Percentiles rank a stretch among this genome's conserved stretches.
phyloP scores from a whole-genome alignment of 305 asterid species.

The Fraxinus sp. region DNA sequence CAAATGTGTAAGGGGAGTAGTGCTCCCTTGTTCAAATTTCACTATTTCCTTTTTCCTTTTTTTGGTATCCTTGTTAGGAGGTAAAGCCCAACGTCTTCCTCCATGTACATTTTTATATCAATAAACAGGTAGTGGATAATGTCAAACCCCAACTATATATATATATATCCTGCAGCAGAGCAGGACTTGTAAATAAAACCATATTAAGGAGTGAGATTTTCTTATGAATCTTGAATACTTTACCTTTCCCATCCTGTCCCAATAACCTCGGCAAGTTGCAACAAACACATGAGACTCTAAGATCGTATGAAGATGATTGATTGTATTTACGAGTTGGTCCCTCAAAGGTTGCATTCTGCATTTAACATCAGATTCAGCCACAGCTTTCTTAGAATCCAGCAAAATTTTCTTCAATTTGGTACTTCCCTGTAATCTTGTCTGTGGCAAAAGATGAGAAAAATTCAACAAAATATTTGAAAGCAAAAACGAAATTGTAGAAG shows the following conservation, averaged over 20 bases:
- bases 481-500: background rate
- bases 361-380: slow-evolving; percentile 46
- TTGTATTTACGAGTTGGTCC: slow-evolving; percentile 43
- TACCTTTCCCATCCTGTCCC: slow-evolving; percentile 61
- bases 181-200: background rate
- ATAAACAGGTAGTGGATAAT: too few relatives aligned
- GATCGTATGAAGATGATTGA: slow-evolving; percentile 44
- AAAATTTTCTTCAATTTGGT: slow-evolving; percentile 53
- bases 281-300: slow-evolving; percentile 47
- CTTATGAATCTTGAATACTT: background rate
- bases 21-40: background rate
- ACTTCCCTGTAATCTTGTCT: slow-evolving; percentile 45
- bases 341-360: slow-evolving; percentile 47
- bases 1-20: background rate
- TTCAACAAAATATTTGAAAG: background rate
- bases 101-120: too few relatives aligned
- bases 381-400: slow-evolving; percentile 47
- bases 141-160: too few relatives aligned
- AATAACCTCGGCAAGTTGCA: slow-evolving; percentile 49
- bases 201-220: background rate
- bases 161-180: slow-evolving; percentile 28
- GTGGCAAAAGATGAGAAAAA: background rate
- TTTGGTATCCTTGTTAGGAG: too few relatives aligned
- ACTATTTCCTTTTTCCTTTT: background rate
- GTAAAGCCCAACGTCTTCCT: too few relatives aligned